These are phyloP conservation scores for Sordariomycetes sp. DNA, from an alignment of 2,329 filamentous ascomycete genomes.

Conservation along the genomic window DNA sequence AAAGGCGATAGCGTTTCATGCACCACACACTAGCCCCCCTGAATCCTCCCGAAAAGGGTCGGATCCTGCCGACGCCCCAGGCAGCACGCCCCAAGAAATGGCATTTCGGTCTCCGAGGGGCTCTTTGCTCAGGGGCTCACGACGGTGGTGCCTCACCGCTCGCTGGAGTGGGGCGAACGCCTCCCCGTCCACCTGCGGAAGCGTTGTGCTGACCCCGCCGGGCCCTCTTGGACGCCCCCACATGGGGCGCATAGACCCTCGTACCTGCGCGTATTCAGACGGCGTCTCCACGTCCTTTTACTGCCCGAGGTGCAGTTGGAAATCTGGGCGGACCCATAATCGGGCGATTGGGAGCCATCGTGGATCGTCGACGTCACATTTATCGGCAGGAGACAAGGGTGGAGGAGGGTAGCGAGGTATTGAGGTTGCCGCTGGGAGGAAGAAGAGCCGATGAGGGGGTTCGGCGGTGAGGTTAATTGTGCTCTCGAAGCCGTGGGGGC, in stretches of 20 bases:
- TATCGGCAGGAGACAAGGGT: no score
- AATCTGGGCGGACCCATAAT: no score
- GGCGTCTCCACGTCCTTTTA: no score
- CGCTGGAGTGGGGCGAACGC: background rate
- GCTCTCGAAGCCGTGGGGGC: no score
- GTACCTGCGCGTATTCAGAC: background rate
- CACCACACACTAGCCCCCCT: background rate
- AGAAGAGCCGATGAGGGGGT: no score
- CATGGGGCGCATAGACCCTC: background rate
- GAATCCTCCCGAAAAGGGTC: background rate
- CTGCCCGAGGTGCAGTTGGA: no score
- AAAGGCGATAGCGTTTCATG: background rate
- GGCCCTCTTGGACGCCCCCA: background rate
- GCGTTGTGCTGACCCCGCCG: background rate
- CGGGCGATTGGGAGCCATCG: no score
- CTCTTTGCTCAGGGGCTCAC: background rate
- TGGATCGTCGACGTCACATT: no score
- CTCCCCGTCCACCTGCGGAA: background rate
- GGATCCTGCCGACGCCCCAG: background rate
- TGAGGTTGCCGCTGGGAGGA: no score
- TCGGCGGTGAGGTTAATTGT: no score
- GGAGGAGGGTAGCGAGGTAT: no score
- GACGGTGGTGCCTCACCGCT: background rate
- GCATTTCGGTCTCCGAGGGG: background rate
- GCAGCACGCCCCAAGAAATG: background rate